These are phyloP conservation scores for Phyllosticta citribraziliensis DNA, from an alignment of 2,329 filamentous ascomycete genomes.

Conservation along the genomic window DNA sequence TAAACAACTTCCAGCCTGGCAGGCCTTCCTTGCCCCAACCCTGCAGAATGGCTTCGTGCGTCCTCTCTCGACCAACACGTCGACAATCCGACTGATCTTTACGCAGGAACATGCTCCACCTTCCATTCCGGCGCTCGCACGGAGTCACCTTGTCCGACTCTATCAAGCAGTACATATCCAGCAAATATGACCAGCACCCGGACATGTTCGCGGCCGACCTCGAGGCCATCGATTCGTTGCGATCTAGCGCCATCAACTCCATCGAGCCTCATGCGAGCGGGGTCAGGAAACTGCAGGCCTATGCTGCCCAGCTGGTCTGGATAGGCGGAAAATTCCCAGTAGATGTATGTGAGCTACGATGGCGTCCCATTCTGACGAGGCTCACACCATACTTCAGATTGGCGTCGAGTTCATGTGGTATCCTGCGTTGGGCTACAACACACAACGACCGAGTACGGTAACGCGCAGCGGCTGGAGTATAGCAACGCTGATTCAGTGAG, in stretches of 20 bases:
- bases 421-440: slow-evolving; percentile 83
- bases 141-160: slow-evolving; percentile 68
- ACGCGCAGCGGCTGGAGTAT: neutral
- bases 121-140: slow-evolving; percentile 82
- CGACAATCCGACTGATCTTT: neutral
- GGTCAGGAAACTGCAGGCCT: slow-evolving; percentile 77
- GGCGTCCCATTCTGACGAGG: neutral
- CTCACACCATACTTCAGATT: slow-evolving; percentile 46
- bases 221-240: slow-evolving; percentile 71
- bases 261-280: slow-evolving; percentile 81
- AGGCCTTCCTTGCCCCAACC: neutral
- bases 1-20: neutral
- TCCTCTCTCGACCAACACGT: neutral
- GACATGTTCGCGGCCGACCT: slow-evolving; percentile 93
- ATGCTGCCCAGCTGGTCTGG: slow-evolving; percentile 89
- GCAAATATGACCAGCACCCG: slow-evolving; percentile 97
- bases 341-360: slow-evolving; percentile 51
- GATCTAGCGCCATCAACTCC: slow-evolving; percentile 78
- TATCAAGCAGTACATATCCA: slow-evolving; percentile 90
- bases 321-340: slow-evolving; percentile 92
- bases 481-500: neutral
- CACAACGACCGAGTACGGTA: slow-evolving; percentile 50
- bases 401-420: slow-evolving; percentile 97
- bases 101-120: slow-evolving; percentile 54
- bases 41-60: slow-evolving; percentile 18